These are phyloP conservation scores for Tricholoma hemisulphureum DNA, from an alignment of 768 basidiomycete species.

Conservation along the genomic window DNA sequence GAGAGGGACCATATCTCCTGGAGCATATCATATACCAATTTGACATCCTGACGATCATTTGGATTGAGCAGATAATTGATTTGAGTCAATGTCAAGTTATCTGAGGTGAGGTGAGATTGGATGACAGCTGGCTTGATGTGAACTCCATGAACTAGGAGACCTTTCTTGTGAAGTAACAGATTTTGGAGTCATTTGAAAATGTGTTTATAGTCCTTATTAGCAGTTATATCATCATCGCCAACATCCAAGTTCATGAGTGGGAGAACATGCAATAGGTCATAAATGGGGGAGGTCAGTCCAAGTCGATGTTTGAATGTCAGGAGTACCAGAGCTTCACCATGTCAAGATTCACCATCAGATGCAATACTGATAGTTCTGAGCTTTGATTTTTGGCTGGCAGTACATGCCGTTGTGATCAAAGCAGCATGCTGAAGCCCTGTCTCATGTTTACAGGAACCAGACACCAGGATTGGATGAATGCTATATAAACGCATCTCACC, in stretches of 20 bases:
- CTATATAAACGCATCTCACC: constrained; percentile 24
- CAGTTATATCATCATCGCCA: constrained; percentile 30
- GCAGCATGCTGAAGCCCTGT: too few relatives aligned
- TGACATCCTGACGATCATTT: constrained; percentile 32
- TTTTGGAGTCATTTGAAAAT: constrained; percentile 24
- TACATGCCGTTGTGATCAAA: constrained; percentile 12
- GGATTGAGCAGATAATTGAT: constrained; percentile 25
- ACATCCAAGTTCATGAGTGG: constrained; percentile 26
- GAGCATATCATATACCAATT: constrained; percentile 23
- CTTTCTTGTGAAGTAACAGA: constrained; percentile 22
- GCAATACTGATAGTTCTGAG: too few relatives aligned
- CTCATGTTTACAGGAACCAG: constrained; percentile 30
- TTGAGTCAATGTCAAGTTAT: constrained; percentile 15
- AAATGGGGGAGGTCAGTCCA: constrained; percentile 21
- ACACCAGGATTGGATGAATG: constrained; percentile 24
- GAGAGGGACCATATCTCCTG: constrained; percentile 25
- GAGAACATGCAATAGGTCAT: constrained; percentile 17
- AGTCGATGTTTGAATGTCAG: constrained; percentile 22
- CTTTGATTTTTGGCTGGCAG: constrained; percentile 1
- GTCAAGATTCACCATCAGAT: too few relatives aligned
- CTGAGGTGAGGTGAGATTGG: constrained; percentile 12
- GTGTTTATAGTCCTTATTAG: constrained; percentile 33
- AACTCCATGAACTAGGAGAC: constrained; percentile 11
- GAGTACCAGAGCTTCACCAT: constrained; percentile 4
- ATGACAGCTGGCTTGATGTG: background rate